Percentiles rank a stretch among this genome's conserved stretches.
Evolutionary conservation across 2,329 filamentous ascomycete genomes (phyloP).

Genomic region (Neoascochyta sp.): DNA sequence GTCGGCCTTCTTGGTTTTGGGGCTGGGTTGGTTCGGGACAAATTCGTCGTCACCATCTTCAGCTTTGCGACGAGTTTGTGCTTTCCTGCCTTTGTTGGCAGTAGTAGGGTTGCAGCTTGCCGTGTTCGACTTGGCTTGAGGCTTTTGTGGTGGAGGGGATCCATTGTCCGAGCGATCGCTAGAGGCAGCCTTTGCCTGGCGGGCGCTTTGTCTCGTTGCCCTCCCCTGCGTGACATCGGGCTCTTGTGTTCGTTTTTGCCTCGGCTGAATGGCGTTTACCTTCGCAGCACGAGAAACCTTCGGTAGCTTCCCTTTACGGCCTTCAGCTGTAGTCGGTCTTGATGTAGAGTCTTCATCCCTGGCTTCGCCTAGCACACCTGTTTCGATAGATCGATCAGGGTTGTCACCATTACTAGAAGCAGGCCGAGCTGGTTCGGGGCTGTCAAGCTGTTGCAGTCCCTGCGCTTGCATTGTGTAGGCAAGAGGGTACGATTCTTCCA

Average conservation of each 20-base stretch:
- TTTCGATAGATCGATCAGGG: no score
- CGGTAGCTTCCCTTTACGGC: slow-evolving; percentile 15
- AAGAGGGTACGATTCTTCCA: no score
- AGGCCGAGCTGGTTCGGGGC: no score
- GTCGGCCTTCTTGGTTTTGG: slow-evolving; percentile 3
- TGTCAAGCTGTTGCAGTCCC: no score
- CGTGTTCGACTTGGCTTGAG: slow-evolving; percentile 1
- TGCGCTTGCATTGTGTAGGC: no score
- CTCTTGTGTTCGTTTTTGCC: slow-evolving; percentile 3
- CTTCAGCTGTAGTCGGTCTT: background rate
- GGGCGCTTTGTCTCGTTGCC: no score
- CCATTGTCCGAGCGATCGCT: slow-evolving; percentile 1
- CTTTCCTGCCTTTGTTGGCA: slow-evolving; percentile 1
- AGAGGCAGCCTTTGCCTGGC: no score
- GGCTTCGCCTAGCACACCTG: no score
- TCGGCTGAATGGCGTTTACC: slow-evolving; percentile 6
- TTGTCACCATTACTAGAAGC: no score
- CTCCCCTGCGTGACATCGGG: slow-evolving; percentile 5
- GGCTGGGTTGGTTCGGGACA: slow-evolving; percentile 1
- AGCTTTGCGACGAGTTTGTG: slow-evolving; percentile 3
- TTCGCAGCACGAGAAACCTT: slow-evolving; percentile 14
- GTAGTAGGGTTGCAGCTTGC: background rate
- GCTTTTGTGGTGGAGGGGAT: slow-evolving; percentile 2
- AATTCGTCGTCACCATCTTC: slow-evolving; percentile 16
- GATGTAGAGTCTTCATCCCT: no score